A percentile compares a stretch with the other conserved stretches of the same genome.
Evolutionary conservation across 768 basidiomycete species (phyloP).

Genomic region (Cantharellus anzutake): DNA sequence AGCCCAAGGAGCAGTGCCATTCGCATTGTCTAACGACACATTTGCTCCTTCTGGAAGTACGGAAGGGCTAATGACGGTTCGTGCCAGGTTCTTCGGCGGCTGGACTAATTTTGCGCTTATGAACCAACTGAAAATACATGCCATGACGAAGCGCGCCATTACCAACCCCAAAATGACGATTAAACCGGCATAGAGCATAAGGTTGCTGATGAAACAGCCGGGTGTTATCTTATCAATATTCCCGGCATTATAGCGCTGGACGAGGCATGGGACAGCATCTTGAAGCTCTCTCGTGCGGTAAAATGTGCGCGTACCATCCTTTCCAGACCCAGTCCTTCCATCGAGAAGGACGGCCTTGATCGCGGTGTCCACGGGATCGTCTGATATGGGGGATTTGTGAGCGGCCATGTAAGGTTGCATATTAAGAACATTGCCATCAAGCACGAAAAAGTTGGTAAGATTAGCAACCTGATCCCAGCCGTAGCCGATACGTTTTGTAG

Average conservation of each 20-base stretch:
- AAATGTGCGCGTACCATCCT: slow-evolving; percentile 82
- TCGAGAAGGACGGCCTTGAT: slow-evolving; percentile 53
- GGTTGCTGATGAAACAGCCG: slow-evolving; percentile 78
- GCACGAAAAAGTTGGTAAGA: slow-evolving; percentile 59
- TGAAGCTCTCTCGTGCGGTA: slow-evolving; percentile 46
- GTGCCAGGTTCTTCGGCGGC: slow-evolving; percentile 56
- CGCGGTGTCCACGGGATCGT: slow-evolving; percentile 64
- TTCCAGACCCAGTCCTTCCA: slow-evolving; percentile 36
- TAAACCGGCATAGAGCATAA: slow-evolving; percentile 80
- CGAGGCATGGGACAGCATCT: slow-evolving; percentile 59
- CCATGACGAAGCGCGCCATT: slow-evolving; percentile 86
- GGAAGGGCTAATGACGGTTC: slow-evolving; percentile 79
- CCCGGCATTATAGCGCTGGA: slow-evolving; percentile 75
- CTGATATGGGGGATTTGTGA: slow-evolving; percentile 44
- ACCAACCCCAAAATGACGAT: slow-evolving; percentile 84
- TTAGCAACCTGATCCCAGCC: slow-evolving; percentile 72
- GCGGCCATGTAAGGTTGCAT: slow-evolving; percentile 66
- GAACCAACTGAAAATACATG: slow-evolving; percentile 94
- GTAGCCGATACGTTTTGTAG: slow-evolving; percentile 60
- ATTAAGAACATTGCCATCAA: slow-evolving; percentile 91
- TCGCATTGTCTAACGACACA: slow-evolving; percentile 73
- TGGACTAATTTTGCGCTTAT: slow-evolving; percentile 65
- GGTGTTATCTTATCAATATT: slow-evolving; percentile 94
- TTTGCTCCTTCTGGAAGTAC: slow-evolving; percentile 97
- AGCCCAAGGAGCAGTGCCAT: slow-evolving; percentile 92